A percentile compares a stretch with the other conserved stretches of the same genome.
Evolutionary conservation across 163 green algal species (phyloP).

Genomic region (Prototheca stagnorum): DNA sequence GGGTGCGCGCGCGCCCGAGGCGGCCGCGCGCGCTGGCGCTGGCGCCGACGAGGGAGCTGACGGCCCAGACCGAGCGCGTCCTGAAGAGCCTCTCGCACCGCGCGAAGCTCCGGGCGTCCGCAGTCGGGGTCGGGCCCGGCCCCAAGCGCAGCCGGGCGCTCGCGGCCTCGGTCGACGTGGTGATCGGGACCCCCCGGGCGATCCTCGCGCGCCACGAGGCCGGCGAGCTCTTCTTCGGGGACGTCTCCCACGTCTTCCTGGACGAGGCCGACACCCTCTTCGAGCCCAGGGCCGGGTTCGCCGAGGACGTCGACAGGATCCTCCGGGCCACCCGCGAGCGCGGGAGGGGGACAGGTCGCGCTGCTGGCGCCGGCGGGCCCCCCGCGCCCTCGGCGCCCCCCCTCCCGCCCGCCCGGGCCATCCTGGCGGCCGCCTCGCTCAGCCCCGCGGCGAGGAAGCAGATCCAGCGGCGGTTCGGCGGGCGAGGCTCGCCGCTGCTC

Average conservation of each 20-base stretch:
- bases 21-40: conserved; percentile 74
- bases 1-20: conserved; percentile 25
- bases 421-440: conserved; percentile 69
- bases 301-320: conserved; percentile 49
- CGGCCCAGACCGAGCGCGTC: conserved; percentile 72
- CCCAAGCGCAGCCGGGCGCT: conserved; percentile 43
- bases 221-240: conserved; percentile 34
- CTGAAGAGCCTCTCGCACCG: conserved; percentile 68
- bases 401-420: conserved; percentile 31
- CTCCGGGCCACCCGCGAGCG: conserved; percentile 33
- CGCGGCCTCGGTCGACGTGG: conserved; percentile 56
- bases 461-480: conserved; percentile 42
- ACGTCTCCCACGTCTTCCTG: conserved; percentile 55
- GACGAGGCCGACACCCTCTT: conserved; percentile 98
- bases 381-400: no score
- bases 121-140: conserved; percentile 11
- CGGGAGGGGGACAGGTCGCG: no score
- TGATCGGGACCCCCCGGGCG: conserved; percentile 69
- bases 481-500: no score
- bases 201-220: conserved; percentile 62
- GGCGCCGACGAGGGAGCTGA: conserved; percentile 83
- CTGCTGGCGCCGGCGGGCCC: no score
- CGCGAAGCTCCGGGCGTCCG: conserved; percentile 48
- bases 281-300: conserved; percentile 77
- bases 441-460: conserved; percentile 31